Evolutionary conservation across 495 filamentous ascomycete species (phyloP).

Genomic region (Saxophila tyrrhenica): DNA sequence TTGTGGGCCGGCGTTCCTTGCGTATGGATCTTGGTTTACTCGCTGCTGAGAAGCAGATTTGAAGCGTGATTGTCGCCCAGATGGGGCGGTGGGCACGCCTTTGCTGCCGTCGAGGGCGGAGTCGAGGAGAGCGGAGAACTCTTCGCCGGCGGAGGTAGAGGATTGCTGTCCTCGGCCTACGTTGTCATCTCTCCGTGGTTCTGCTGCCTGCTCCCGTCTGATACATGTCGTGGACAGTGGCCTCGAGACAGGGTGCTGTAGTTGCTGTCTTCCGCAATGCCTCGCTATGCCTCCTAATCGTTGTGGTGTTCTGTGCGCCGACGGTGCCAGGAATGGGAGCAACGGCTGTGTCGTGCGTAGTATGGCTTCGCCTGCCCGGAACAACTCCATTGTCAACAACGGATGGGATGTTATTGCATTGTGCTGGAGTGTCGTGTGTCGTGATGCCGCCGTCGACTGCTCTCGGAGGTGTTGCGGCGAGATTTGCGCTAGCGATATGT

Average conservation of each 20-base stretch:
- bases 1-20: too few relatives aligned
- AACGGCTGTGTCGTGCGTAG: constrained; percentile 12
- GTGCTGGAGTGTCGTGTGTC: neutral
- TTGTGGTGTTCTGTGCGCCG: neutral
- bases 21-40: neutral
- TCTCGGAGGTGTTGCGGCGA: neutral
- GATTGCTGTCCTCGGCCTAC: neutral
- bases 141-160: neutral
- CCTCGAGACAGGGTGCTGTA: neutral
- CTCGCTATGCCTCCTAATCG: neutral
- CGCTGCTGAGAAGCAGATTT: constrained; percentile 3
- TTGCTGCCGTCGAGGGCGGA: constrained; percentile 10
- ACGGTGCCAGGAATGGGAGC: constrained; percentile 8
- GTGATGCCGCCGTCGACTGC: too few relatives aligned
- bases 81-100: constrained; percentile 3
- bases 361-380: constrained; percentile 5
- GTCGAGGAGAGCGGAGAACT: constrained; percentile 12
- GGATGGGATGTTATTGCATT: neutral
- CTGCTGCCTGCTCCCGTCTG: neutral
- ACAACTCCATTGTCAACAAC: constrained; percentile 6
- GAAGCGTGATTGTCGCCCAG: constrained; percentile 11
- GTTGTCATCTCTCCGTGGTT: neutral
- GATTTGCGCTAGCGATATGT: neutral
- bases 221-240: neutral
- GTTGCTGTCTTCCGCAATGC: neutral